phyloP scores from a whole-genome alignment of 306 rosid species.

The Rosa rugosa region DNA sequence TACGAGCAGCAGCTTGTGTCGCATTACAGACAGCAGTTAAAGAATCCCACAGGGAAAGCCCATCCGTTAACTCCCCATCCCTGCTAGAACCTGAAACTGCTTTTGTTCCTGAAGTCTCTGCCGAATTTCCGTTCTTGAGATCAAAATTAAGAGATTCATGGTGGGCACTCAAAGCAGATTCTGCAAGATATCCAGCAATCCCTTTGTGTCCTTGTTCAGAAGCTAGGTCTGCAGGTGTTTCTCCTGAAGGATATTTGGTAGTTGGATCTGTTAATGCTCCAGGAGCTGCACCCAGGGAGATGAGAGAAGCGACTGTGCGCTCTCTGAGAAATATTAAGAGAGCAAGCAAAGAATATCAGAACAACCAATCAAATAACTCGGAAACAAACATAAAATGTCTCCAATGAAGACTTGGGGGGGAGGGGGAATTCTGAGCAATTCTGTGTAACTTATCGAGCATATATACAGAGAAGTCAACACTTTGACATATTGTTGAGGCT shows the following conservation, averaged over 20 bases:
- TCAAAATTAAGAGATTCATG: slow-evolving; percentile 58
- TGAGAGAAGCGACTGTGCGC: slow-evolving; percentile 67
- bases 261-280: slow-evolving; percentile 76
- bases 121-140: slow-evolving; percentile 29
- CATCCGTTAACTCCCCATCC: slow-evolving; percentile 37
- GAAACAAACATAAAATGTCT: not conserved
- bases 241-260: slow-evolving; percentile 56
- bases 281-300: slow-evolving; percentile 78
- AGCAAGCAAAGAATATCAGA: slow-evolving; percentile 21
- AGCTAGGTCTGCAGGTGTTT: slow-evolving; percentile 88
- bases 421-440: not conserved
- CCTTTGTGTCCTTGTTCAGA: slow-evolving; percentile 83
- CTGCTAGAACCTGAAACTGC: slow-evolving; percentile 35
- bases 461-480: too few species aligned
- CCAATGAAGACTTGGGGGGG: not conserved
- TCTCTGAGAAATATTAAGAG: slow-evolving; percentile 49
- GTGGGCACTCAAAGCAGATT: slow-evolving; percentile 55
- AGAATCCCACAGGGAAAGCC: slow-evolving; percentile 70
- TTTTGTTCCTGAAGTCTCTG: slow-evolving; percentile 44
- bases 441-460: not conserved
- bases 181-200: slow-evolving; percentile 89
- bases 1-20: slow-evolving; percentile 81
- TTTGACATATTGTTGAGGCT: not conserved
- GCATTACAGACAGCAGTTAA: slow-evolving; percentile 86
- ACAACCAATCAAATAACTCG: not conserved